These are phyloP conservation scores for Cytidiella melzeri DNA, from an alignment of 768 basidiomycete genomes.

Conservation along the genomic window DNA sequence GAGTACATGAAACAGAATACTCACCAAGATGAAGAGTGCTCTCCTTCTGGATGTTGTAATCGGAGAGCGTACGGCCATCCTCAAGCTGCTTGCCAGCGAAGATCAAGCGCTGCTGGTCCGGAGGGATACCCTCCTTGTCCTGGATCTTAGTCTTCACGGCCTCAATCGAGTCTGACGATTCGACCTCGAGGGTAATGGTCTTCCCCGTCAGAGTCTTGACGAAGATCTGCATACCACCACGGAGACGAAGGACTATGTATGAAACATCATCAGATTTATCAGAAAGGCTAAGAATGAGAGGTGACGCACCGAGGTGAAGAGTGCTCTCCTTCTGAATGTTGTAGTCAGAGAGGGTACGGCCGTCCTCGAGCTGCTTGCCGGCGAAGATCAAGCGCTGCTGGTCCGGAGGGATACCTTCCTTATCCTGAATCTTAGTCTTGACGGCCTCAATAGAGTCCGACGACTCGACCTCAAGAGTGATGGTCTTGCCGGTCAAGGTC, in stretches of 20 bases:
- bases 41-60: slow-evolving; percentile 95
- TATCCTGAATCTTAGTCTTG: slow-evolving; percentile 41
- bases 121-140: slow-evolving; percentile 81
- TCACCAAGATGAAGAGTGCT: slow-evolving; percentile 71
- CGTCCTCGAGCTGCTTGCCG: slow-evolving; percentile 19
- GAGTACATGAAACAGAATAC: slow-evolving; percentile 7
- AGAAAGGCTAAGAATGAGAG: not conserved
- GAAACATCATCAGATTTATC: not conserved
- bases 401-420: slow-evolving; percentile 32
- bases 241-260: slow-evolving; percentile 37
- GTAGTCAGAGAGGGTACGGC: slow-evolving; percentile 16
- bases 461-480: slow-evolving; percentile 20
- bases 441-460: slow-evolving; percentile 20
- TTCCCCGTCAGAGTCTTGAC: slow-evolving; percentile 87
- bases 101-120: slow-evolving; percentile 92
- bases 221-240: slow-evolving; percentile 71
- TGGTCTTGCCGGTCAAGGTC: slow-evolving; percentile 36
- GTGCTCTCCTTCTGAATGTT: slow-evolving; percentile 18
- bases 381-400: slow-evolving; percentile 20
- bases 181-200: slow-evolving; percentile 83
- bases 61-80: slow-evolving; percentile 85
- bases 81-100: slow-evolving; percentile 95
- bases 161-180: slow-evolving; percentile 71
- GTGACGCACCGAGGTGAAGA: slow-evolving; percentile 31
- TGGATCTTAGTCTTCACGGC: slow-evolving; percentile 81